Base-by-base conservation (phyloP, 129 eudicot genomes). In the Artemisia argyi region DNA sequence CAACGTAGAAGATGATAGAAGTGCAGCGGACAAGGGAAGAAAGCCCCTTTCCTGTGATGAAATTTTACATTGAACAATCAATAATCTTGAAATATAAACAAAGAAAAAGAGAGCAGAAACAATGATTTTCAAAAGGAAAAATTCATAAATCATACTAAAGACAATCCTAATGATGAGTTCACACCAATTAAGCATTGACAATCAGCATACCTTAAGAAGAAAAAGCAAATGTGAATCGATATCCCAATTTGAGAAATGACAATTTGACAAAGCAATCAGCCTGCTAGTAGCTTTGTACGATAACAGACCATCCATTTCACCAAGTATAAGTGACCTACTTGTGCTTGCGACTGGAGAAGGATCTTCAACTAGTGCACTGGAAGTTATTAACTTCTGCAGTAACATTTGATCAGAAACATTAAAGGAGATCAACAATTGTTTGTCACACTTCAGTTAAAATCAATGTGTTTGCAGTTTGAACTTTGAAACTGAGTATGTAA, bases 21-120 rank as follows among this genome's bases (percentile, higher is more conserved):
- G 82, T 24, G 99, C 99, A 74, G 96, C 95, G 35, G 97, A 90
- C 74, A 95, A 79, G 50, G 97, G 96, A 66, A 95, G 96, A 81
- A 95, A 95, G 13, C 99, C 99, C 73, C 96, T 91, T 68, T 95
- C 99, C 99, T 95, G 78, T 46, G n/a, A 22, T 28, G 49, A 12
- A 48, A 7, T 11, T 50, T 67, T 68, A 26, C 20, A 24, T 28
- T 69, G n/a, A 56, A 66, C 66, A 49, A 71, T 24, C 3, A 67
- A 61, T 20, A 12, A 28, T 30, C 71, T 63, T 55, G 65, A 63
- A 24, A 62, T 71, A 53, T 44, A 39, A 22, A 16, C 79, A 64
- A 68, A 11, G 24, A 66, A 62, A 18, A 46, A 57, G 67, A 68
- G 57, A 75, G 67, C 59, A 57, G 35, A 75, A 56, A 66, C 72